phyloP scores from a whole-genome alignment of 202 grass and related monocot genomes.

The Zoysia matrella region DNA sequence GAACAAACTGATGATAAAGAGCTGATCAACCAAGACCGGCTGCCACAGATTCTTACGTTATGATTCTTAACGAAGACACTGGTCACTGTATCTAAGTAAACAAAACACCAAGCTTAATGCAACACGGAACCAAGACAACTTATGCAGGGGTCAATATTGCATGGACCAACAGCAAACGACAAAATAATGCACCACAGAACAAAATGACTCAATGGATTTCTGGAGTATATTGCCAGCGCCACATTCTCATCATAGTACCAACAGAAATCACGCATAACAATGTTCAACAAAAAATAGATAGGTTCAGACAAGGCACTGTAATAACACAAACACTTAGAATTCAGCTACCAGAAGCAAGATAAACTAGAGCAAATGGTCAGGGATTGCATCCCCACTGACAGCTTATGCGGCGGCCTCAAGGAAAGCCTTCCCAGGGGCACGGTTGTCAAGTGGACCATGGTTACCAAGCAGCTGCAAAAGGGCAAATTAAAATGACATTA shows the following conservation, averaged over 20 bases:
- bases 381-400: background rate
- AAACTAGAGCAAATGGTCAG: background rate
- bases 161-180: no score
- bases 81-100: no score
- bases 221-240: background rate
- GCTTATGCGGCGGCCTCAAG: background rate
- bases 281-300: background rate
- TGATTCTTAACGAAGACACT: no score
- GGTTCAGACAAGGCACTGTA: background rate
- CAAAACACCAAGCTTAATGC: no score
- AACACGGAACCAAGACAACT: no score
- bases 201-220: no score
- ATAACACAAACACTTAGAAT: background rate
- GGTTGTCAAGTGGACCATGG: background rate
- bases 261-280: background rate
- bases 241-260: background rate
- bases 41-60: no score
- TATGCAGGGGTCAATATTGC: no score
- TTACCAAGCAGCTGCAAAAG: background rate
- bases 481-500: background rate
- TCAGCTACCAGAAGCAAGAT: background rate
- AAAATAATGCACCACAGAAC: no score
- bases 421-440: background rate
- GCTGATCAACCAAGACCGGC: no score
- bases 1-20: no score